Evolutionary conservation across 225 moss, liverwort and hornwort species (phyloP).

Genomic region (Ulota crispa): DNA sequence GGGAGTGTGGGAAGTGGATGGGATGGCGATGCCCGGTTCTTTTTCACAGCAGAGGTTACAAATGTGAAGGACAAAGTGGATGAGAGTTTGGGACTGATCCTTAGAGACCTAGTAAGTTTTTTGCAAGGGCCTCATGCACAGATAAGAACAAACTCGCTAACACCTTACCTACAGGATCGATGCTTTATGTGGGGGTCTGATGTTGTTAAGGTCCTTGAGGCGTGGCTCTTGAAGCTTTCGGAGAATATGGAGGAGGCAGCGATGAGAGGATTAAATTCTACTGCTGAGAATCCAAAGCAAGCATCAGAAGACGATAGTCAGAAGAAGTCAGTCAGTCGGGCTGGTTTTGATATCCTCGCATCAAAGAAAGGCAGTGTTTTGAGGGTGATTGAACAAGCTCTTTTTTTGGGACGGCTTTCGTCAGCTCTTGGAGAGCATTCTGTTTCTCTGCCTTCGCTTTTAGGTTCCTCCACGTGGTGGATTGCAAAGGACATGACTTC

Average conservation of each 20-base stretch:
- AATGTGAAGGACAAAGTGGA: constrained; percentile 79
- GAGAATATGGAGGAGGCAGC: constrained; percentile 54
- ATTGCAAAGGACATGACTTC: constrained; percentile 21
- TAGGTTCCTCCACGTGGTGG: constrained; percentile 72
- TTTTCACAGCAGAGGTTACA: constrained; percentile 68
- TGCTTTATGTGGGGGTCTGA: constrained; percentile 62
- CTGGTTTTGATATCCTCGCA: constrained; percentile 26
- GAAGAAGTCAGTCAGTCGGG: constrained; percentile 26
- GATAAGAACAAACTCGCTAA: constrained; percentile 60
- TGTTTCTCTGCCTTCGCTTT: constrained; percentile 60
- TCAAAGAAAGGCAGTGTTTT: constrained; percentile 31
- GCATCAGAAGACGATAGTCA: constrained; percentile 17
- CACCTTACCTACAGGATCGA: constrained; percentile 75
- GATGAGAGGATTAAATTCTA: constrained; percentile 18
- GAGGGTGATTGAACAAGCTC: constrained; percentile 70
- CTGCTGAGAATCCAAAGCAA: constrained; percentile 32
- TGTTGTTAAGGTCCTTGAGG: constrained; percentile 54
- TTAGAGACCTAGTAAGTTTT: constrained; percentile 71
- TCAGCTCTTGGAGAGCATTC: constrained; percentile 77
- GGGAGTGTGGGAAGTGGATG: constrained; percentile 61
- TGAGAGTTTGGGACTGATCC: constrained; percentile 63
- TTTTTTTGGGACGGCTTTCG: constrained; percentile 84
- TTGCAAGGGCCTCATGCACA: constrained; percentile 75
- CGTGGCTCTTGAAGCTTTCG: constrained; percentile 58
- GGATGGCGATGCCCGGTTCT: constrained; percentile 55